A percentile compares a stretch with the other conserved stretches of the same genome.
Evolutionary conservation across 352 stramenopile genomes (phyloP).

Genomic region (Phytophthora cactorum): DNA sequence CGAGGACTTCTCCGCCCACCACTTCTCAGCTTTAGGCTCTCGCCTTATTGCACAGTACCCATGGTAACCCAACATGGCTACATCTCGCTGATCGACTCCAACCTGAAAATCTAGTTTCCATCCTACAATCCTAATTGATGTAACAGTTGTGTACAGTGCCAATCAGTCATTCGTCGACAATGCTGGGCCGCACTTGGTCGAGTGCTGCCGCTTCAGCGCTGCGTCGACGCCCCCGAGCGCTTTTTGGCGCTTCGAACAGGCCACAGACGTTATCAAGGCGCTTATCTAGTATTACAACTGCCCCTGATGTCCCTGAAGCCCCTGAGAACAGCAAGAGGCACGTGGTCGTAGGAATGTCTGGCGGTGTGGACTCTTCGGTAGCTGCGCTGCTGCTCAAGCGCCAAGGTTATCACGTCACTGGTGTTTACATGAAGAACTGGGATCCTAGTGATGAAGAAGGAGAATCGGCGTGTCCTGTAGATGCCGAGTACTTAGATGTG

Average conservation of each 20-base stretch:
- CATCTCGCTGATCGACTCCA: constrained; percentile 21
- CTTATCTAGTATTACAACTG: constrained; percentile 4
- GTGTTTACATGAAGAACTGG: constrained; percentile 99
- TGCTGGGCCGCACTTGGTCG: constrained; percentile 25
- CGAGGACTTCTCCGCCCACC: constrained; percentile 67
- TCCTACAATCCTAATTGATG: constrained; percentile 18
- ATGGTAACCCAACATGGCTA: constrained; percentile 50
- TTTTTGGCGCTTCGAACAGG: neutral
- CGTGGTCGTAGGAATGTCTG: constrained; percentile 97
- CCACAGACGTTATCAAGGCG: neutral
- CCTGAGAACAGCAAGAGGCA: constrained; percentile 50
- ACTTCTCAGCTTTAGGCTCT: constrained; percentile 68
- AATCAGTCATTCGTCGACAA: constrained; percentile 30
- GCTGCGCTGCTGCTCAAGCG: constrained; percentile 91
- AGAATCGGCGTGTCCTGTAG: constrained; percentile 80
- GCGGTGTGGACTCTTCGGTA: constrained; percentile 98
- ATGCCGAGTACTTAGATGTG: constrained; percentile 94
- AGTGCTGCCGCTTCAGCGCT: constrained; percentile 9
- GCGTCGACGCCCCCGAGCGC: constrained; percentile 6
- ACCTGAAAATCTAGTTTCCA: neutral
- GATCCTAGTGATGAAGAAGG: constrained; percentile 94
- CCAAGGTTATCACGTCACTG: constrained; percentile 92
- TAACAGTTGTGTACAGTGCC: constrained; percentile 21
- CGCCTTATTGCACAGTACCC: constrained; percentile 69
- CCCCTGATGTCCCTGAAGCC: neutral